Conservation (phyloP, 2,329 filamentous ascomycete species). For the Aspergillus versicolor region DNA sequence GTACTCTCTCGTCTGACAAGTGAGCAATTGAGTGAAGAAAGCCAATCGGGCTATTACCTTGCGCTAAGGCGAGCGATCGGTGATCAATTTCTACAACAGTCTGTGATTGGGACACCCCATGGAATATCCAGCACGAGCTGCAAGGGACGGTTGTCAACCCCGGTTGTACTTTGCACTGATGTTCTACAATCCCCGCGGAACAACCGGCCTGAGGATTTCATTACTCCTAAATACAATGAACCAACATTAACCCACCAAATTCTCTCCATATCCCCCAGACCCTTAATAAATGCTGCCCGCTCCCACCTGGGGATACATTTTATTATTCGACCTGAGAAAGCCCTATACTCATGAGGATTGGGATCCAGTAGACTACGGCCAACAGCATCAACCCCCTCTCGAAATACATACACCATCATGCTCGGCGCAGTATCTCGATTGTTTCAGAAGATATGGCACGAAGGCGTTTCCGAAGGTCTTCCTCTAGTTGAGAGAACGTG, state of each 20-base stretch:
- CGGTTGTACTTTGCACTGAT: background rate
- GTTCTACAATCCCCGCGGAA: background rate
- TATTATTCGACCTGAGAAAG: background rate
- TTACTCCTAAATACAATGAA: background rate
- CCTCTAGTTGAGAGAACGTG: background rate
- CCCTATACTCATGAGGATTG: background rate
- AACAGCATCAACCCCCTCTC: background rate
- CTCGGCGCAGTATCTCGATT: slow-evolving; percentile 4
- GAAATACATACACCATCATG: background rate
- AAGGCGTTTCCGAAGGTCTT: slow-evolving; percentile 7
- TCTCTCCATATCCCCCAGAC: background rate
- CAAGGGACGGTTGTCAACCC: background rate
- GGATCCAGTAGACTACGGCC: background rate
- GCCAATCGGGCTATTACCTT: background rate
- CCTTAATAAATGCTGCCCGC: background rate
- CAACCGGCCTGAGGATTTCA: background rate
- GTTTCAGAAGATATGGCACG: slow-evolving; percentile 6
- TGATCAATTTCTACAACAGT: background rate
- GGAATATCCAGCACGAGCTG: background rate
- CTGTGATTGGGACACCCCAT: background rate
- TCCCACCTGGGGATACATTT: background rate
- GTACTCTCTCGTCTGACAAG: background rate
- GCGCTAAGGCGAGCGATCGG: background rate
- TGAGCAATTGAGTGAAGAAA: background rate
- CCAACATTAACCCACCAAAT: background rate